Base-by-base conservation (phyloP, 371 early-diverging fungal species). In the Funneliformis caledonium region DNA sequence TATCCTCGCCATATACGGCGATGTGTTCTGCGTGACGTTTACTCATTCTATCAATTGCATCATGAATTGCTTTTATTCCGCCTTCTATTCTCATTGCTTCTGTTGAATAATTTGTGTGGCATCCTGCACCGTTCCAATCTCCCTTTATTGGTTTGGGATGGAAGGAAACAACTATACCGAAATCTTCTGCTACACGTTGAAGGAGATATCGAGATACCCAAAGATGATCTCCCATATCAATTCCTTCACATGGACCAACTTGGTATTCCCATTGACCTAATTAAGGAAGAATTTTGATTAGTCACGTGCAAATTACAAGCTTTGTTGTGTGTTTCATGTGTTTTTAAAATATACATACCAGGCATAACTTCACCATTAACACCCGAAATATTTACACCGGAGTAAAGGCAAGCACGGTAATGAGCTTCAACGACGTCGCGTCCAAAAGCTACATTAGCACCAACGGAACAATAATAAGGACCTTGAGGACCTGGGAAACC, bases 381-480 rank as follows among this genome's bases (percentile, higher is more conserved):
- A 81, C 88, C 88, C 12, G 89, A 87, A 74, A 89, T 88, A 33
- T 86, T 88, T 68, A 90, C 82, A 80, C 90, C 89, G 47, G 91
- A 89, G 81, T 86, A 89, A 48, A 89, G 78, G 80, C 91, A 91
- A 8, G 89, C 89, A 81, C 88, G 83, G 81, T 88, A 90, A 81
- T 90, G 90, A n/a, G 90, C 89, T 72, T 90, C 90, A 60, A 89
- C 84, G 19, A 90, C 85, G 75, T 90, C 90, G 82, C 90, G 85
- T 19, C 91, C 91, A 82, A 85, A 88, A 52, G 88, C 84, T 76
- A 84, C 85, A 73, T 84, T 85, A 67, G 90, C 86, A 22, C 89
- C 89, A 52, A 89, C 87, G 82, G 88, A 89, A 81, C 90, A 91
- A 82, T 91, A 91, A 80, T 91, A 91, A 76, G 88, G 82, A 81